Conservation (phyloP, 2,329 filamentous ascomycete genomes). For the Aspergillus fumigatiaffinis region DNA sequence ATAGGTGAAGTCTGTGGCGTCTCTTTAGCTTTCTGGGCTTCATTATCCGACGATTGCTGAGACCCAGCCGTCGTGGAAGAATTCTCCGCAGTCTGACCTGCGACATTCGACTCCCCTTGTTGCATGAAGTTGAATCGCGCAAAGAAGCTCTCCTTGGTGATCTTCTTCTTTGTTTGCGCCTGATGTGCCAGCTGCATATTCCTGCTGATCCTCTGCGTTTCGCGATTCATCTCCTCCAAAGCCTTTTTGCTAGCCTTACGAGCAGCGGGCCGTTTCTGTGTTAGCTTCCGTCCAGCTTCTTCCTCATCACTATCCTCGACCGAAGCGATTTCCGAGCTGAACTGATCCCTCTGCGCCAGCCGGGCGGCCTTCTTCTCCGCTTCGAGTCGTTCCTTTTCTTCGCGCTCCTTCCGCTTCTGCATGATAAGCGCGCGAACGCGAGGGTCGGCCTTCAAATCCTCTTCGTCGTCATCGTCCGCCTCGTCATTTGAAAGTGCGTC, state of each 20-base stretch:
- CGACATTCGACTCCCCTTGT: conserved; percentile 27
- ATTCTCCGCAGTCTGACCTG: conserved; percentile 24
- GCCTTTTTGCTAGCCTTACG: conserved; percentile 94
- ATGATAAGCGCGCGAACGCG: conserved; percentile 70
- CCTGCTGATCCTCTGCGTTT: conserved; percentile 85
- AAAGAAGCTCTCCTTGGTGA: conserved; percentile 77
- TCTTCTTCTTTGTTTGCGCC: conserved; percentile 85
- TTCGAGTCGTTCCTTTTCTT: conserved; percentile 60
- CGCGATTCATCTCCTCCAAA: conserved; percentile 87
- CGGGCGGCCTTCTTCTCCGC: conserved; percentile 38
- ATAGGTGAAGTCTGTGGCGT: conserved; percentile 70
- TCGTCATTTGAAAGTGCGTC: conserved; percentile 16
- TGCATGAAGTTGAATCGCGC: conserved; percentile 74
- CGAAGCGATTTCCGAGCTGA: conserved; percentile 41
- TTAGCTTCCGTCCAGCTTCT: conserved; percentile 63
- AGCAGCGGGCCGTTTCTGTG: conserved; percentile 62
- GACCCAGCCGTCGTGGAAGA: conserved; percentile 50
- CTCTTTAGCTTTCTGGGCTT: conserved; percentile 45
- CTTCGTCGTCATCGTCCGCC: conserved; percentile 19
- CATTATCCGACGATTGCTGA: conserved; percentile 39
- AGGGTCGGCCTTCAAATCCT: conserved; percentile 41
- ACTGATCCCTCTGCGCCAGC: conserved; percentile 27
- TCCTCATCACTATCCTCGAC: conserved; percentile 55
- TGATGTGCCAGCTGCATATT: conserved; percentile 90
- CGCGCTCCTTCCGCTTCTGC: conserved; percentile 67